phyloP scores from a whole-genome alignment of 148 eudicot genomes.

The Nyssa sinensis region DNA sequence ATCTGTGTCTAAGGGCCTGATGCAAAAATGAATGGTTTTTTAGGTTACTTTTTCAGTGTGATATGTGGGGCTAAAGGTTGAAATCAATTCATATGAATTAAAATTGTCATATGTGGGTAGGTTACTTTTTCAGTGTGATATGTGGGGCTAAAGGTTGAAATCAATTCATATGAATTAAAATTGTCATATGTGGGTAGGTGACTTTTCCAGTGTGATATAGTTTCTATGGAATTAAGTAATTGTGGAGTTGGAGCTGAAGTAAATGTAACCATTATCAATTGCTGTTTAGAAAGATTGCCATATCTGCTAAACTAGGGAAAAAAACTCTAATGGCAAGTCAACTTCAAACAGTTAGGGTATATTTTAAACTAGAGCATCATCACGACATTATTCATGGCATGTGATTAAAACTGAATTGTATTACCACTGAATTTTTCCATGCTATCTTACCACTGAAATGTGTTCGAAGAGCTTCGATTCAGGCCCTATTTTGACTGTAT shows the following conservation, averaged over 20 bases:
- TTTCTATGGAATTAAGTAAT: too few species aligned
- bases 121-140: background rate
- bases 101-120: background rate
- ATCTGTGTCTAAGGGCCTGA: background rate
- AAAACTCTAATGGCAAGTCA: too few species aligned
- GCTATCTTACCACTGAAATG: too few species aligned
- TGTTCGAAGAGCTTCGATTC: too few species aligned
- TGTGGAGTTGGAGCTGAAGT: background rate
- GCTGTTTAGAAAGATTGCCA: background rate
- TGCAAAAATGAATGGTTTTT: background rate
- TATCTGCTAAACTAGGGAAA: background rate
- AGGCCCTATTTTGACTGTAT: background rate
- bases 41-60: too few species aligned
- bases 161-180: background rate
- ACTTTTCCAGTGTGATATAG: background rate
- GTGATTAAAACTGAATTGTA: background rate
- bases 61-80: too few species aligned
- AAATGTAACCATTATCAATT: background rate
- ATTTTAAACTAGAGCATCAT: too few species aligned
- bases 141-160: background rate
- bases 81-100: too few species aligned
- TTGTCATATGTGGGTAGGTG: background rate
- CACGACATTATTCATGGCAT: background rate
- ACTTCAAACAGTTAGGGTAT: too few species aligned
- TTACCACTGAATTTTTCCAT: too few species aligned